These are phyloP conservation scores for Dicorynia guianensis DNA, from an alignment of 306 rosid species.

Conservation along the genomic window DNA sequence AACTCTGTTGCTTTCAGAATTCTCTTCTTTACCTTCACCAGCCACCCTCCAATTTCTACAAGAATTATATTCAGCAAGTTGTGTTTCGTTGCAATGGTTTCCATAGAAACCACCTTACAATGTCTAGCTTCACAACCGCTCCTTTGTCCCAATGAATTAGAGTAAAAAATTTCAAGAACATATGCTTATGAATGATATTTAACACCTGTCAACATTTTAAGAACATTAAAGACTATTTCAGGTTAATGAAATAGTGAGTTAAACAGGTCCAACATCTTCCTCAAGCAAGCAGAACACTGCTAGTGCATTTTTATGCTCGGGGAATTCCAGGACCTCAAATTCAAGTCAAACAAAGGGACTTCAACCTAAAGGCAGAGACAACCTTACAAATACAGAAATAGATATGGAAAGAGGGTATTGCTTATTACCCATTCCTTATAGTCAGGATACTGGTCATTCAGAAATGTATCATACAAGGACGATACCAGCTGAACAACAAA, in stretches of 20 bases:
- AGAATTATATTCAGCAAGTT: background rate
- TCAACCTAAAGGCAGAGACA: constrained; percentile 36
- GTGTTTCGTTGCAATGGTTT: background rate
- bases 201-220: constrained; percentile 26
- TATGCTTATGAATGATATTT: background rate
- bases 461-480: constrained; percentile 36
- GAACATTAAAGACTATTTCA: constrained; percentile 2
- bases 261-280: constrained; percentile 36
- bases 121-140: background rate
- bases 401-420: constrained; percentile 50
- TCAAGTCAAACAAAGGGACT: background rate
- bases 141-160: background rate
- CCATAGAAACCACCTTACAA: background rate
- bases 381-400: constrained; percentile 23
- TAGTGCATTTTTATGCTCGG: constrained; percentile 1
- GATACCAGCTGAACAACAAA: constrained; percentile 18
- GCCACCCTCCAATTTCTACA: background rate
- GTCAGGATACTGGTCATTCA: constrained; percentile 29
- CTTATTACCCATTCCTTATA: constrained; percentile 22
- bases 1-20: constrained; percentile 14
- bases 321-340: constrained; percentile 23
- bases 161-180: background rate
- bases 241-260: constrained; percentile 12
- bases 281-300: constrained; percentile 14
- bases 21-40: background rate